A percentile compares a stretch with the other conserved stretches of the same genome.
Evolutionary conservation across 441 rosid species (phyloP).

Genomic region (Gossypium armourianum): DNA sequence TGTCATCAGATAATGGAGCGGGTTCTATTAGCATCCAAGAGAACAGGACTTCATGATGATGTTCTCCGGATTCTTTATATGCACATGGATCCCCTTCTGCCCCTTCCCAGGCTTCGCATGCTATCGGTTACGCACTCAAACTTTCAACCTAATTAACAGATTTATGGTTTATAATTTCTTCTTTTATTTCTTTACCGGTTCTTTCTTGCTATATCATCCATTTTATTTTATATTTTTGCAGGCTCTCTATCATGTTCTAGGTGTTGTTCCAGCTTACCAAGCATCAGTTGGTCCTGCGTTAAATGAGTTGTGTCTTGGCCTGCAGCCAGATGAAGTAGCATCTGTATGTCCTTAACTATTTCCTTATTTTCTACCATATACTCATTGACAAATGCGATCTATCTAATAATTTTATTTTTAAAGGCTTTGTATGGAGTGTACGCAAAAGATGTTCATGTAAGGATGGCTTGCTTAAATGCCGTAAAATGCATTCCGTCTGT

Average conservation of each 20-base stretch:
- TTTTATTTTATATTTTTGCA: constrained; percentile 26
- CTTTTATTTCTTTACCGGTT: constrained; percentile 2
- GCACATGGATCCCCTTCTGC: constrained; percentile 87
- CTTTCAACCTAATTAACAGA: constrained; percentile 17
- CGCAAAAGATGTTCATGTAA: constrained; percentile 87
- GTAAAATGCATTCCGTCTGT: constrained; percentile 86
- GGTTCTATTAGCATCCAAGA: constrained; percentile 59
- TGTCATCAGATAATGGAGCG: constrained; percentile 75
- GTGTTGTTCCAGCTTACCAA: constrained; percentile 81
- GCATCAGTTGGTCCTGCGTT: constrained; percentile 75
- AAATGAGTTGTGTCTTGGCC: constrained; percentile 89
- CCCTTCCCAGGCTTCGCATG: constrained; percentile 95
- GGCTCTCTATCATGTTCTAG: constrained; percentile 87
- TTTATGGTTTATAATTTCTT: not conserved
- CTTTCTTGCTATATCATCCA: constrained; percentile 12
- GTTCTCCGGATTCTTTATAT: constrained; percentile 70
- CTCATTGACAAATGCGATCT: constrained; percentile 1
- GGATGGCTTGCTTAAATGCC: constrained; percentile 95
- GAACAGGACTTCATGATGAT: constrained; percentile 71
- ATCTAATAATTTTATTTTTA: constrained; percentile 14
- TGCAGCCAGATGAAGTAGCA: constrained; percentile 69
- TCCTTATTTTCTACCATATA: constrained; percentile 14
- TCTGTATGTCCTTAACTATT: constrained; percentile 38
- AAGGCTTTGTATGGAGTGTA: constrained; percentile 87
- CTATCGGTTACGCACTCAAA: constrained; percentile 52